These are phyloP conservation scores for Trichophyton rubrum DNA, from an alignment of 2,329 filamentous ascomycete genomes.

Conservation along the genomic window DNA sequence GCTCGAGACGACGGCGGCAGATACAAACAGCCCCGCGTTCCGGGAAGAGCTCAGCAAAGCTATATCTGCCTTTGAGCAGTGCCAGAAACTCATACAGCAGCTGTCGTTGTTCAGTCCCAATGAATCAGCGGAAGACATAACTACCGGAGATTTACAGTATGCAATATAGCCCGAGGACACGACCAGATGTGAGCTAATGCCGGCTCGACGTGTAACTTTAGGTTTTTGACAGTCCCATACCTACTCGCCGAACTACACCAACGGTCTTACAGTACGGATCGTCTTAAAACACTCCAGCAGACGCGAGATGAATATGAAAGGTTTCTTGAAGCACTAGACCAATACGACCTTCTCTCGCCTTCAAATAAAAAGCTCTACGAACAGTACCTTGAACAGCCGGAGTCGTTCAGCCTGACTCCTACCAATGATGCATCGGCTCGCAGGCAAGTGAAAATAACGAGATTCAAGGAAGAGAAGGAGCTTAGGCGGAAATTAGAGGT, in stretches of 20 bases:
- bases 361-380: conserved; percentile 58
- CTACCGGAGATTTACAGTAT: conserved; percentile 70
- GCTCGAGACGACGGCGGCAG: conserved; percentile 47
- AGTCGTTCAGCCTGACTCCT: conserved; percentile 59
- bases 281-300: conserved; percentile 49
- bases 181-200: conserved; percentile 11
- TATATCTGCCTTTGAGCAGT: conserved; percentile 60
- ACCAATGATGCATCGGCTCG: conserved; percentile 54
- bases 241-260: conserved; percentile 68
- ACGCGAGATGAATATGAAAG: conserved; percentile 62
- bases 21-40: conserved; percentile 54
- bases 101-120: conserved; percentile 83
- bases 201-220: conserved; percentile 18
- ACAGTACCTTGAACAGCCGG: conserved; percentile 57
- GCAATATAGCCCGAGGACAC: neutral
- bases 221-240: conserved; percentile 65
- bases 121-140: conserved; percentile 74
- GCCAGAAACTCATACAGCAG: conserved; percentile 53
- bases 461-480: conserved; percentile 74
- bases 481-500: conserved; percentile 72
- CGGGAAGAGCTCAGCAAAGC: conserved; percentile 54
- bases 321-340: conserved; percentile 64
- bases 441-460: conserved; percentile 71
- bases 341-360: conserved; percentile 58
- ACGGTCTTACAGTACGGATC: conserved; percentile 49